Evolutionary conservation across 1,284 basidiomycete genomes (phyloP), one percentile per base, ranked within the genome.

Genomic region (Cryptococcus sp.): DNA sequence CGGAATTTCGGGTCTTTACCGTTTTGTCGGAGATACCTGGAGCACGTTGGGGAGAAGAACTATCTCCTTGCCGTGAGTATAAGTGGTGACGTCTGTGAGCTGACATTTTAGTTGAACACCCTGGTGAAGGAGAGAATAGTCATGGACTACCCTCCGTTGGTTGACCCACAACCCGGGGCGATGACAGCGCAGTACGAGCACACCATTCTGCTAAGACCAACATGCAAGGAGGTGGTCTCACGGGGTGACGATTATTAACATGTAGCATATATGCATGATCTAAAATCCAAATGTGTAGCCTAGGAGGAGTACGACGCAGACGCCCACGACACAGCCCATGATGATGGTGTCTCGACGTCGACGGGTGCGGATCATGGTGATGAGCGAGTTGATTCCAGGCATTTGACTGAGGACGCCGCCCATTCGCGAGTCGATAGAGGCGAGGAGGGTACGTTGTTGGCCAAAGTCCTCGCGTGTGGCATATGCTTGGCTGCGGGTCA

Each of bases 101-200:
- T 48, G 22, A 56, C 19, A 16, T 8, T 8, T 17, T 67, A 94
- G 92, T 82, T 97, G 56, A 94, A 94, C 72, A 86, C 95, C 66
- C 82, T 99, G 19, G 94, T 99, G 19, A 81, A 85, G 54, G 87
- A 93, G 79, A 90, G 89, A 2, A 86, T 98, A 58, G 93, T 99
- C 0, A 85, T 88, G 69, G 91, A 89, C 67, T 98, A 99, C 78
- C 96, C 93, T n/a, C 96, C 96, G 1, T 82, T 99, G 19, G 87
- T 85, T 63, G 95, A 99, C 62, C 74, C 75, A 35, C 66, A 75
- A 60, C 75, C 75, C 8, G 78, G 91, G 25, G 85, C 87, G 5
- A 94, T 93, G 91, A 96, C 93, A 0, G 93, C 93, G 3, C 93
- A 96, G 83, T 95, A 89, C 77, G 93, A 98, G 75, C 93, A 98